Conservation (phyloP, 306 rosid species). For the Arachis stenosperma region DNA sequence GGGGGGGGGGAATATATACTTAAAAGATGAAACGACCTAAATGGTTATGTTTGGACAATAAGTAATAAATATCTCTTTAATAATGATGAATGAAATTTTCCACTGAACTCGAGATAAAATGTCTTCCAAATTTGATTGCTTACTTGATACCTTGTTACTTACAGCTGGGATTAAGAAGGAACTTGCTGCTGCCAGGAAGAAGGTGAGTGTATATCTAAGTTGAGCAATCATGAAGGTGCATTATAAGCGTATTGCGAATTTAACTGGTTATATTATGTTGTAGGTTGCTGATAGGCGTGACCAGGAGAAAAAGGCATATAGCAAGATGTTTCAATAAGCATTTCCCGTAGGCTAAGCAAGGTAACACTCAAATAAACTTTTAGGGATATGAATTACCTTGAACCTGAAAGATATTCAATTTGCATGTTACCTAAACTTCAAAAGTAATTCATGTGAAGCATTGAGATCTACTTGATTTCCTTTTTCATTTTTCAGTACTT, state of each 20-base stretch:
- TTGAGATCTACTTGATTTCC: no score
- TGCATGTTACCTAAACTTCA: neutral
- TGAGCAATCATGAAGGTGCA: neutral
- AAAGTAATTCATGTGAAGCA: neutral
- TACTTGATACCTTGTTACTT: conserved; percentile 11
- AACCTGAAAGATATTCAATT: neutral
- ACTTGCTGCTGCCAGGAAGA: conserved; percentile 74
- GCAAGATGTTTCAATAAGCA: conserved; percentile 78
- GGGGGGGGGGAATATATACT: neutral
- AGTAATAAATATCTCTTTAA: neutral
- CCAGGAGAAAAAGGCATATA: conserved; percentile 74
- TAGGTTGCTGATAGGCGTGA: conserved; percentile 81
- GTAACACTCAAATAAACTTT: neutral
- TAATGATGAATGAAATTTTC: neutral
- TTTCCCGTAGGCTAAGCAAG: conserved; percentile 37
- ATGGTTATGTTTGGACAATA: neutral
- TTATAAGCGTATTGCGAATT: neutral
- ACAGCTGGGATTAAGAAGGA: conserved; percentile 89
- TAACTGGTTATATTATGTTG: conserved; percentile 4
- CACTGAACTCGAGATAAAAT: neutral
- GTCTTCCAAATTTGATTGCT: conserved; percentile 27
- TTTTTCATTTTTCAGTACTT: no score
- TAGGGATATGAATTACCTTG: neutral
- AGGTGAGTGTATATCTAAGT: conserved; percentile 47
- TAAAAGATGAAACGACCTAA: neutral